Conservation (phyloP, 306 rosid species). For the Inga leiocalycina region DNA sequence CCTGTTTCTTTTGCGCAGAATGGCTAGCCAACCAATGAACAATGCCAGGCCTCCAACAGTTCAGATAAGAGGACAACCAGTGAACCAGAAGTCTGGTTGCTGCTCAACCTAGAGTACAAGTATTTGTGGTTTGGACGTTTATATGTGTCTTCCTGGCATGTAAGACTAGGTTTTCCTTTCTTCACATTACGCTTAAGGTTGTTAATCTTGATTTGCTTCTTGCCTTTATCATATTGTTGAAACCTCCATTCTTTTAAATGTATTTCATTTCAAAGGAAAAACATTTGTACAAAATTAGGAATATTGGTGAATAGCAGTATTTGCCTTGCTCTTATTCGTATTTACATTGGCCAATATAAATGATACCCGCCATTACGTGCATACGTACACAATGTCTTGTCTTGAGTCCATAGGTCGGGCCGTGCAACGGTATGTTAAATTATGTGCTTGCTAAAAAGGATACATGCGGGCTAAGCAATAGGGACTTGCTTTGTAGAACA, state of each 20-base stretch:
- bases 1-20: conserved; percentile 51
- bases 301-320: conserved; percentile 62
- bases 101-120: conserved; percentile 75
- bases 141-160: conserved; percentile 56
- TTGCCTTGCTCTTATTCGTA: conserved; percentile 39
- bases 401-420: neutral
- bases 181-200: conserved; percentile 48
- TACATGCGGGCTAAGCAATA: neutral
- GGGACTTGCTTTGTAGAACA: too few relatives aligned
- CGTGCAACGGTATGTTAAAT: neutral
- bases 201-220: neutral
- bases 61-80: conserved; percentile 98
- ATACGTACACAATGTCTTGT: neutral
- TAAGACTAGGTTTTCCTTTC: conserved; percentile 49
- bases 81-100: conserved; percentile 96
- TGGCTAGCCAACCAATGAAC: conserved; percentile 98
- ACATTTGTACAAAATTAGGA: conserved; percentile 70
- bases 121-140: conserved; percentile 46
- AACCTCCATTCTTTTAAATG: conserved; percentile 65
- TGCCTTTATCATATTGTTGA: conserved; percentile 29
- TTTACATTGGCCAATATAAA: neutral
- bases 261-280: conserved; percentile 49
- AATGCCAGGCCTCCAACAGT: conserved; percentile 95
- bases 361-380: neutral
- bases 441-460: neutral